A percentile compares a stretch with the other conserved stretches of the same genome.
phyloP scores from a whole-genome alignment of 805 yeast genomes.

The Candida ipomoeae region DNA sequence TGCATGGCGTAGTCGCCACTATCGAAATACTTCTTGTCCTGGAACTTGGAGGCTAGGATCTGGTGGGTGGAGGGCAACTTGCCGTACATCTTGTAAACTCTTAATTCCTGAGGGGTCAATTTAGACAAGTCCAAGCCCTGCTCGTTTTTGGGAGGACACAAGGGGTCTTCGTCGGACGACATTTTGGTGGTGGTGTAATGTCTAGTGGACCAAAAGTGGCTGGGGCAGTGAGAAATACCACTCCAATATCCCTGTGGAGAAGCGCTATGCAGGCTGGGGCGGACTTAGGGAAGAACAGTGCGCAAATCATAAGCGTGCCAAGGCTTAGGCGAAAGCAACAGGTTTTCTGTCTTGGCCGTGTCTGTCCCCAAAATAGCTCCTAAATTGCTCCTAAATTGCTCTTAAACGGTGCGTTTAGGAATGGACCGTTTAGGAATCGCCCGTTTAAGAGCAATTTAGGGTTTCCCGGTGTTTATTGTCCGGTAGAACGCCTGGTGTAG shows the following conservation, averaged over 20 bases:
- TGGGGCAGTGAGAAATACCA: conserved; percentile 5
- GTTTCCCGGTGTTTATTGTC: no score
- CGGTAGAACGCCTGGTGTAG: not conserved
- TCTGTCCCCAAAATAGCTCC: no score
- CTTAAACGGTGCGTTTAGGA: no score
- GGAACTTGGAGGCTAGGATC: conserved; percentile 66
- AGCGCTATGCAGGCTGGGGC: conserved; percentile 3
- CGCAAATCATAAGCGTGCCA: not conserved
- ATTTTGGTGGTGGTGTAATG: conserved; percentile 11
- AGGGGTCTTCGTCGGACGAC: conserved; percentile 45
- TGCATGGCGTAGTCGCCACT: conserved; percentile 92
- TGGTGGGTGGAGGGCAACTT: conserved; percentile 79
- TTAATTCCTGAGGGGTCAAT: conserved; percentile 73
- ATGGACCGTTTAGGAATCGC: no score
- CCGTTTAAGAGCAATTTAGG: no score
- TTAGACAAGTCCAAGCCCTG: conserved; percentile 51
- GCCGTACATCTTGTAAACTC: conserved; percentile 76
- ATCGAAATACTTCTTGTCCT: conserved; percentile 88
- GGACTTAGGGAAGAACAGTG: not conserved
- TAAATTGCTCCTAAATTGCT: no score
- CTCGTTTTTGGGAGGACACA: conserved; percentile 43
- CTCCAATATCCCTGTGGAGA: conserved; percentile 3
- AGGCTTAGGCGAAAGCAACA: no score
- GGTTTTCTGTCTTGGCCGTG: not conserved
- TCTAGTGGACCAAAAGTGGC: not conserved